Evolutionary conservation across 805 yeast genomes (phyloP).

Genomic region (Candida anglica): DNA sequence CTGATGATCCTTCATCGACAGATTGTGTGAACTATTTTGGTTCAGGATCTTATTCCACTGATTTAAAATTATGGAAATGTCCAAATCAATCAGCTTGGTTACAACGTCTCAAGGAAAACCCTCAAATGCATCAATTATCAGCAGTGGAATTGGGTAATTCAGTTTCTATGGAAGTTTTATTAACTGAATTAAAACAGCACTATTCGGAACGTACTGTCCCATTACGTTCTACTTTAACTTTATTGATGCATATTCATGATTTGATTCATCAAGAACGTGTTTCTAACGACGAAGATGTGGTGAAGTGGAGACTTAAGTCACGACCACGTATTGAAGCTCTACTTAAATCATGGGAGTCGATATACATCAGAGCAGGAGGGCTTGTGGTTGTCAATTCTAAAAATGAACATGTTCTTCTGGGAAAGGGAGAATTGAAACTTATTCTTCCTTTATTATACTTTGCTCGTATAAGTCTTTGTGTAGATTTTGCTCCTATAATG

Average conservation of each 20-base stretch:
- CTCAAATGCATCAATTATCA: not conserved
- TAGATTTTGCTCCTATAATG: constrained; percentile 59
- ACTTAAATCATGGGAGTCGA: constrained; percentile 64
- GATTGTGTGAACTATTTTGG: constrained; percentile 46
- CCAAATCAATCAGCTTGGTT: constrained; percentile 34
- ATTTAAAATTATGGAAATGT: constrained; percentile 60
- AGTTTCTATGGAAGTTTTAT: constrained; percentile 42
- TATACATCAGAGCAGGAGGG: constrained; percentile 63
- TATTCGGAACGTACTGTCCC: constrained; percentile 37
- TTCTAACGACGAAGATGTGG: constrained; percentile 40
- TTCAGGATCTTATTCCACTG: constrained; percentile 62
- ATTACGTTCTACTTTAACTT: constrained; percentile 47
- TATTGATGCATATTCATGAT: constrained; percentile 66
- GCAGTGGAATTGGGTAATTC: constrained; percentile 53
- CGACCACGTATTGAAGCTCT: constrained; percentile 56
- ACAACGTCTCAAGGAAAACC: constrained; percentile 41
- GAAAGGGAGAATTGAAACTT: constrained; percentile 55
- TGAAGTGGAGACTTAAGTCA: constrained; percentile 63
- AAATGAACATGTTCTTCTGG: constrained; percentile 45
- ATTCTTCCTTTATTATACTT: constrained; percentile 63
- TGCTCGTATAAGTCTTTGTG: constrained; percentile 63
- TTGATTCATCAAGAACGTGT: constrained; percentile 48
- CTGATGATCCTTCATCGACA: no score
- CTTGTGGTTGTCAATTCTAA: constrained; percentile 49
- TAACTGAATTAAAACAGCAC: constrained; percentile 44